Evolutionary conservation across 179 eudicot genomes (phyloP).

Genomic region (Silene noctiflora): DNA sequence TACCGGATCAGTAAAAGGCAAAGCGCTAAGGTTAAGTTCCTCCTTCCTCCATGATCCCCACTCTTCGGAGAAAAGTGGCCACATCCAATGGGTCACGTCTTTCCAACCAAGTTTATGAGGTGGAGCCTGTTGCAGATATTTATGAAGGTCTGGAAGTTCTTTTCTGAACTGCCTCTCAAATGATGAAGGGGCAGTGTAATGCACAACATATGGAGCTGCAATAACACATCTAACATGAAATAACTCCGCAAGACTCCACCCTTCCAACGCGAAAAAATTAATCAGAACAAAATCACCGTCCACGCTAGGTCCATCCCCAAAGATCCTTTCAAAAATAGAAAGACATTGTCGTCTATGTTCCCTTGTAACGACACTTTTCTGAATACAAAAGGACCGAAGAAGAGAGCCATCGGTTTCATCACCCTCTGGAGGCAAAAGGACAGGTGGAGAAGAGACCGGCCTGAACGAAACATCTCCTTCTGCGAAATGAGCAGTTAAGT

Average conservation of each 20-base stretch:
- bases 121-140: slow-evolving; percentile 73
- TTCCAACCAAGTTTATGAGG: slow-evolving; percentile 64
- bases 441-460: slow-evolving; percentile 73
- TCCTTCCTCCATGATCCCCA: slow-evolving; percentile 87
- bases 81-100: slow-evolving; percentile 94
- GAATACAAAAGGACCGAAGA: slow-evolving; percentile 37
- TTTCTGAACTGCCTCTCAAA: slow-evolving; percentile 66
- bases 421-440: slow-evolving; percentile 52
- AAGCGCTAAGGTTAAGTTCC: slow-evolving; percentile 71
- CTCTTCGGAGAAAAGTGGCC: slow-evolving; percentile 95
- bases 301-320: slow-evolving; percentile 50
- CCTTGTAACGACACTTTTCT: slow-evolving; percentile 49
- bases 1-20: slow-evolving; percentile 92
- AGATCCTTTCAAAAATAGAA: slow-evolving; percentile 52
- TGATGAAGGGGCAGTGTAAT: slow-evolving; percentile 81
- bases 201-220: slow-evolving; percentile 89
- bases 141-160: slow-evolving; percentile 66
- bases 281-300: slow-evolving; percentile 71
- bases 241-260: slow-evolving; percentile 93
- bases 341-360: slow-evolving; percentile 69
- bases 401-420: slow-evolving; percentile 38
- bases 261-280: slow-evolving; percentile 95
- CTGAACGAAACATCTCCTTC: slow-evolving; percentile 42
- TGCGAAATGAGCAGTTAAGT: slow-evolving; percentile 48
- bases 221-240: slow-evolving; percentile 68